A percentile compares a stretch with the other conserved stretches of the same genome.
These are phyloP conservation scores for Aspergillus fructus DNA, from an alignment of 2,329 filamentous ascomycete genomes.

Conservation along the genomic window DNA sequence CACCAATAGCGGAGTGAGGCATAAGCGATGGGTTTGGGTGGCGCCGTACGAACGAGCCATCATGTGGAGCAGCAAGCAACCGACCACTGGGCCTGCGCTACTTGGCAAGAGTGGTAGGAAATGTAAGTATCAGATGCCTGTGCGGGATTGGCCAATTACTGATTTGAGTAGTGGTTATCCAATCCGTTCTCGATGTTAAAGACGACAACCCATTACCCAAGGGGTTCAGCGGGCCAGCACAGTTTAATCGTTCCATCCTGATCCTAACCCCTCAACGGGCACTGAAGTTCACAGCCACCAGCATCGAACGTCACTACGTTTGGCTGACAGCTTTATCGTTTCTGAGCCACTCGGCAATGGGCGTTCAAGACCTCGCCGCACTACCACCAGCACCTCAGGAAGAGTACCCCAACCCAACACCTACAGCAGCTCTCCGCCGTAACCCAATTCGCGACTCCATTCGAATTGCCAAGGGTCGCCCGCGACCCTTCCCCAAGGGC, in stretches of 20 bases:
- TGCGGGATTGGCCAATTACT: slow-evolving; percentile 3
- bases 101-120: slow-evolving; percentile 95
- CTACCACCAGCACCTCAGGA: slow-evolving; percentile 54
- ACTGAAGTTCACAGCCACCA: slow-evolving; percentile 87
- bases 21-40: slow-evolving; percentile 98
- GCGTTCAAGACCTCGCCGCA: slow-evolving; percentile 70
- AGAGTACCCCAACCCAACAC: slow-evolving; percentile 38
- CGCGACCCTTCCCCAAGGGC: slow-evolving; percentile 42
- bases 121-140: slow-evolving; percentile 60
- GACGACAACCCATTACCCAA: slow-evolving; percentile 86
- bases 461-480: slow-evolving; percentile 75
- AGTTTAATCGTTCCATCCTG: slow-evolving; percentile 91
- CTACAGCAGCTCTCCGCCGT: slow-evolving; percentile 52
- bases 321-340: slow-evolving; percentile 96
- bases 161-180: slow-evolving; percentile 70
- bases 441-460: slow-evolving; percentile 82
- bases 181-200: slow-evolving; percentile 95
- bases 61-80: slow-evolving; percentile 98
- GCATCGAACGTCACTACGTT: slow-evolving; percentile 82
- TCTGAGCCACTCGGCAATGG: slow-evolving; percentile 83
- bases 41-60: slow-evolving; percentile 94
- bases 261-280: slow-evolving; percentile 92
- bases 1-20: slow-evolving; percentile 65
- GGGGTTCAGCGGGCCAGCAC: slow-evolving; percentile 51
- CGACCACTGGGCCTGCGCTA: slow-evolving; percentile 79